These are phyloP conservation scores for Amaranthus palmeri DNA, from an alignment of 148 eudicot species.

Conservation along the genomic window DNA sequence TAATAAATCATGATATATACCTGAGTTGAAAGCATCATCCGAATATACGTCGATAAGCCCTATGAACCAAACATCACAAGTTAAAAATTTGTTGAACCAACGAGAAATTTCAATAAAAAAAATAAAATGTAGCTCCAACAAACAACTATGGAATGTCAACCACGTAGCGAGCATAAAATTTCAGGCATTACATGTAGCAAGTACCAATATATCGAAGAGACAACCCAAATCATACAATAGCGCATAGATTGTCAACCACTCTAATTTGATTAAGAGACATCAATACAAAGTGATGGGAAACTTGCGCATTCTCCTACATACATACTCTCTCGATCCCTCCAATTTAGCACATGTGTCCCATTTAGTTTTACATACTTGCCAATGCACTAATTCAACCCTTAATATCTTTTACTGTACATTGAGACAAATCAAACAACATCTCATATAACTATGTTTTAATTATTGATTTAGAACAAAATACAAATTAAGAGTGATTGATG, in stretches of 20 bases:
- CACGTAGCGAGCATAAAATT: neutral
- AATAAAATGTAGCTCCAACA: neutral
- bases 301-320: neutral
- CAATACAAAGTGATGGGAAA: neutral
- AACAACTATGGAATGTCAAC: neutral
- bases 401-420: too few species aligned
- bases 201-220: neutral
- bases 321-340: too few species aligned
- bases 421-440: too few species aligned
- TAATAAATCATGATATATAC: conserved; percentile 35
- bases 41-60: conserved; percentile 92
- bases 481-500: too few species aligned
- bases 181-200: neutral
- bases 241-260: neutral
- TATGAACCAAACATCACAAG: conserved; percentile 22
- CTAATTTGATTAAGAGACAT: neutral
- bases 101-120: neutral
- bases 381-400: too few species aligned
- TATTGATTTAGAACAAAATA: too few species aligned
- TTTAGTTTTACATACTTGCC: too few species aligned
- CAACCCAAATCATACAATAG: neutral
- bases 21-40: conserved; percentile 97
- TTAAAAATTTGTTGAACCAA: conserved; percentile 6
- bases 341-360: too few species aligned
- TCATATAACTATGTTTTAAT: too few species aligned